Evolutionary conservation across 352 stramenopile genomes (phyloP).

Genomic region (Phytopythium vexans): DNA sequence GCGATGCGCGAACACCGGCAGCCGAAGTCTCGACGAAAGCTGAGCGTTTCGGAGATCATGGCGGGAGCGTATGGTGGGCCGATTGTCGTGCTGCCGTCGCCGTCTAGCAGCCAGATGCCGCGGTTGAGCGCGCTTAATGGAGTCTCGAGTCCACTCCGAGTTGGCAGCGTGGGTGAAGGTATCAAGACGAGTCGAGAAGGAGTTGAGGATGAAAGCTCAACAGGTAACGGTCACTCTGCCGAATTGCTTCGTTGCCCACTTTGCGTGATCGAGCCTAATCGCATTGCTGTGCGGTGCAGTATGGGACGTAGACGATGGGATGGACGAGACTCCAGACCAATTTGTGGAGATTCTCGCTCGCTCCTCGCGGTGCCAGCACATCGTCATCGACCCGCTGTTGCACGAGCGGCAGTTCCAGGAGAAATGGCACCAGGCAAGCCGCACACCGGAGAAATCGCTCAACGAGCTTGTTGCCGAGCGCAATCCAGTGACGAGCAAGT

Average conservation of each 20-base stretch:
- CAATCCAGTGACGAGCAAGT: conserved; percentile 52
- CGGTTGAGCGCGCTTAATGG: no score
- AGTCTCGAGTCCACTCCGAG: no score
- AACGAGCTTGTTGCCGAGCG: conserved; percentile 32
- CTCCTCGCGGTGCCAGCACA: conserved; percentile 39
- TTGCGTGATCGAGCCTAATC: no score
- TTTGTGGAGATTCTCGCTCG: conserved; percentile 66
- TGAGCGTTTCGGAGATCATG: conserved; percentile 13
- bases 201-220: no score
- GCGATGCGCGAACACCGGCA: conserved; percentile 15
- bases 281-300: no score
- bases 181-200: no score
- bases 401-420: conserved; percentile 55
- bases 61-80: background rate
- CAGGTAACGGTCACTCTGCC: no score
- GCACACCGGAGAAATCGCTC: conserved; percentile 25
- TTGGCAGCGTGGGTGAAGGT: no score
- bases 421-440: conserved; percentile 41
- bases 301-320: conserved; percentile 12
- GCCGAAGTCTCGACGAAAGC: conserved; percentile 22
- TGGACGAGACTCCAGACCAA: conserved; percentile 29
- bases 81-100: background rate
- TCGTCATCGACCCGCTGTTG: conserved; percentile 54
- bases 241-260: no score
- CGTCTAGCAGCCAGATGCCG: no score